Evolutionary conservation across 2,329 filamentous ascomycete species (phyloP), one percentile per base, ranked within the genome.

Genomic region (Reticulascus tulasneorum): DNA sequence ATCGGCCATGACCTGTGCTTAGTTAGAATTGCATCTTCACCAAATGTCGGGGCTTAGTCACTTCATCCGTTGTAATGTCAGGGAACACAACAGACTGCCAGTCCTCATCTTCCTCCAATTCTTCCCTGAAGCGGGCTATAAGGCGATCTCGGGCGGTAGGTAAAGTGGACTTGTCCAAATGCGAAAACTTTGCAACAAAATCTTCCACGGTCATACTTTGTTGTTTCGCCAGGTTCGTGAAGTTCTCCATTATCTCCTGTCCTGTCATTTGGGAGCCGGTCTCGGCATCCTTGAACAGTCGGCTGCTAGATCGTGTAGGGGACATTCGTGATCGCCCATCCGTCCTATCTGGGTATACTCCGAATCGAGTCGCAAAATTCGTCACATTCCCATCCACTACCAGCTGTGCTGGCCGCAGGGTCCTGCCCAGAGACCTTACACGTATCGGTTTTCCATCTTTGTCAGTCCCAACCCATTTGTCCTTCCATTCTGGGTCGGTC

Each of bases 51-150:
- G 15, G 15, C 6, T 9, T 8, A 10, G 41, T 35, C 30, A 50
- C 55, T 36, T 60, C 55, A n/a, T 58, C 51, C 35, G 55, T 55
- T 6, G 54, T 58, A 23, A 55, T 20, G 12, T 49, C 51, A n/a
- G 42, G 38, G 13, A 58, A 58, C 2, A 59, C 27, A 2, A 50
- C 33, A 6, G 26, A 38, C 30, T 59, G 56, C 56, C 55, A 60
- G 19, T 50, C 43, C 13, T 59, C 53, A n/a, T 59, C 56, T 7
- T 51, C 33, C 6, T 48, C 23, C 9, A 57, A 38, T 7, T 29
- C 23, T 13, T 18, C 9, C 28, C 39, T 40, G 11, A 33, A 23
- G 11, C 23, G 13, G 2, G 40, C 12, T 1, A 34, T 26, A 16
- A 28, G 29, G 10, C 9, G 16, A 4, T 40, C 25, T 8, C n/a